phyloP scores from a whole-genome alignment of 345 rosid species.

The Linum trigynum region DNA sequence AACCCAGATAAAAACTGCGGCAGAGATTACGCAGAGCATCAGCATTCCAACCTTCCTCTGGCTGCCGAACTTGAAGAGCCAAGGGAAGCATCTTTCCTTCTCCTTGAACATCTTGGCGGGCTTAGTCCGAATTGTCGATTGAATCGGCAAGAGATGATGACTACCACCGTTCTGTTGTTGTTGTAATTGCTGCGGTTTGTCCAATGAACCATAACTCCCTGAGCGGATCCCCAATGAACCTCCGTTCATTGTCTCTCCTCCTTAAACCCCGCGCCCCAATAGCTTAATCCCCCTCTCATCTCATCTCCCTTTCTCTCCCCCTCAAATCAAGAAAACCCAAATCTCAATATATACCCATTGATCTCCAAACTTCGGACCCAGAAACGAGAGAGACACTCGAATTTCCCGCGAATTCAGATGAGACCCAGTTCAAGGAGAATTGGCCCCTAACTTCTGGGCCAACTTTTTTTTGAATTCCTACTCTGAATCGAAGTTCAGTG shows the following conservation, averaged over 20 bases:
- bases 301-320: constrained; percentile 6
- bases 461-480: not conserved
- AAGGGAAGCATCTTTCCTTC: constrained; percentile 50
- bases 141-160: not conserved
- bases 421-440: constrained; percentile 10
- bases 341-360: not conserved
- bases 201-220: constrained; percentile 60
- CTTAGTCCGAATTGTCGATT: not conserved
- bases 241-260: constrained; percentile 64
- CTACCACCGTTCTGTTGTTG: constrained; percentile 20
- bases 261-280: constrained; percentile 12
- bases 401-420: not conserved
- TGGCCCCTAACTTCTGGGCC: constrained; percentile 12
- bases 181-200: constrained; percentile 14
- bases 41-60: constrained; percentile 60
- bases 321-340: not conserved
- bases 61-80: constrained; percentile 43
- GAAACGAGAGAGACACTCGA: not conserved
- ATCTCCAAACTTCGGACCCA: not conserved
- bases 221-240: constrained; percentile 49
- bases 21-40: constrained; percentile 49
- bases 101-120: constrained; percentile 51
- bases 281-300: constrained; percentile 14
- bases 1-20: constrained; percentile 64
- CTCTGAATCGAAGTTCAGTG: constrained; percentile 3